Evolutionary conservation across 2,329 filamentous ascomycete species (phyloP), one percentile per base, ranked within the genome.

Genomic region (Dothistroma pini): DNA sequence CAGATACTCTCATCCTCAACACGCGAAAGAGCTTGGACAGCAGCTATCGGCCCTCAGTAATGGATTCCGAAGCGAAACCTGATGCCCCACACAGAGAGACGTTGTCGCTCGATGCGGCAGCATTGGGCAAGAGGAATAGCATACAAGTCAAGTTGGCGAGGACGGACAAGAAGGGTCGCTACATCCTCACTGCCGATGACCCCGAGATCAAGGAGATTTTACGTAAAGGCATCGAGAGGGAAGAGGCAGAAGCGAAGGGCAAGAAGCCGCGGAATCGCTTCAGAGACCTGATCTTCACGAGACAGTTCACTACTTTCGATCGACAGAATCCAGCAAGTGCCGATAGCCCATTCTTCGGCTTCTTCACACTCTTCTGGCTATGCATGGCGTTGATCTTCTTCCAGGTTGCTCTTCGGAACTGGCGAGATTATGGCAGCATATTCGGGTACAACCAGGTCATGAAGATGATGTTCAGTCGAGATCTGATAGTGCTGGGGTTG

Each of bases 291-390:
- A 83, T 90, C 56, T 93, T 92, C 71, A 91, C 88, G 0, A 80
- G 84, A 25, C 86, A 88, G 63, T 89, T 91, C 69, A 89, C 88
- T 6, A 82, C 87, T 0, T 92, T 93, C 72, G 89, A 93, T 73
- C 81, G 87, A 11, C 86, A 89, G 65, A 92, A 91, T 69, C 80
- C 82, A 5, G 77, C 78, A 0, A 83, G 84, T 1, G 81, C 83
- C 3, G 85, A 87, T 53, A 90, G 86, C 48, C 86, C 87, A 0
- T 93, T 92, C 68, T 85, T 89, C 71, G 90, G 90, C 32, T 93
- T 93, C 77, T 92, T 90, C 70, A 89, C 87, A 0, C 78, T 93
- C 0, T 91, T 91, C 73, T 93, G 90, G 89, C 82, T 91, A 52
- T 81, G 82, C 9, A 85, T 91, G 63, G 81, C 83, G 7, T 72